Percentiles rank a stretch among this genome's conserved stretches.
Conservation (phyloP, 2,329 filamentous ascomycete genomes). For the Didymella sp. region DNA sequence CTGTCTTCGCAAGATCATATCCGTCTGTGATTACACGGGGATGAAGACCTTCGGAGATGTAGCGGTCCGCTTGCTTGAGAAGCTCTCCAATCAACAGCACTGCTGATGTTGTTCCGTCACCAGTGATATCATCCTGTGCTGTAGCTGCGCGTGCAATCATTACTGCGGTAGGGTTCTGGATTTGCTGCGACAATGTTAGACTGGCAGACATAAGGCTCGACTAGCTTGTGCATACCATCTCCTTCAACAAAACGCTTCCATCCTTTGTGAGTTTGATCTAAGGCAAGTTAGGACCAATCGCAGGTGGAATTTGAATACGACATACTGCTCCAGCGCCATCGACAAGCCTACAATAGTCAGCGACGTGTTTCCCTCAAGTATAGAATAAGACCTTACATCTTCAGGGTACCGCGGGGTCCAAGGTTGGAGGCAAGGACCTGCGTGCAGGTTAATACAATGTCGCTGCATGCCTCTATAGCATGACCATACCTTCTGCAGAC, state of each 20-base stretch:
- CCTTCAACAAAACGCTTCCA: constrained; percentile 81
- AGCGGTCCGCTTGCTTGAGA: constrained; percentile 94
- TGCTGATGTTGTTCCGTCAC: constrained; percentile 96
- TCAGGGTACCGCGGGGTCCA: constrained; percentile 91
- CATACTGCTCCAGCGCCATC: constrained; percentile 67
- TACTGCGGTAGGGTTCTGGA: constrained; percentile 97
- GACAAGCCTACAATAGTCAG: constrained; percentile 59
- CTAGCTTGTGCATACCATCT: constrained; percentile 61
- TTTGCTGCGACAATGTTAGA: constrained; percentile 65
- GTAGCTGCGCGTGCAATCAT: constrained; percentile 85
- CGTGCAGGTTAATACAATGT: constrained; percentile 48
- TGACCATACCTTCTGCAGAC: constrained; percentile 58
- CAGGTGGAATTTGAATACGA: background rate
- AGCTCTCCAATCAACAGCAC: constrained; percentile 95
- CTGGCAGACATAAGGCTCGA: background rate
- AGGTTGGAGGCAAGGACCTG: constrained; percentile 96
- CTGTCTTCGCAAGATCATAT: constrained; percentile 94
- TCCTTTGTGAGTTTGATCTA: constrained; percentile 99
- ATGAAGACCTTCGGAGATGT: constrained; percentile 96
- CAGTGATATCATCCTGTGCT: constrained; percentile 97
- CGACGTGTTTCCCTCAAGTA: constrained; percentile 39
- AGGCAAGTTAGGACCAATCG: constrained; percentile 24
- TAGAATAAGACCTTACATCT: constrained; percentile 75
- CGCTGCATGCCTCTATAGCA: background rate
- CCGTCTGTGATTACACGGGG: constrained; percentile 96